Evolutionary conservation across 2,329 filamentous ascomycete species (phyloP).

Genomic region (Pezicula neosporulosa): DNA sequence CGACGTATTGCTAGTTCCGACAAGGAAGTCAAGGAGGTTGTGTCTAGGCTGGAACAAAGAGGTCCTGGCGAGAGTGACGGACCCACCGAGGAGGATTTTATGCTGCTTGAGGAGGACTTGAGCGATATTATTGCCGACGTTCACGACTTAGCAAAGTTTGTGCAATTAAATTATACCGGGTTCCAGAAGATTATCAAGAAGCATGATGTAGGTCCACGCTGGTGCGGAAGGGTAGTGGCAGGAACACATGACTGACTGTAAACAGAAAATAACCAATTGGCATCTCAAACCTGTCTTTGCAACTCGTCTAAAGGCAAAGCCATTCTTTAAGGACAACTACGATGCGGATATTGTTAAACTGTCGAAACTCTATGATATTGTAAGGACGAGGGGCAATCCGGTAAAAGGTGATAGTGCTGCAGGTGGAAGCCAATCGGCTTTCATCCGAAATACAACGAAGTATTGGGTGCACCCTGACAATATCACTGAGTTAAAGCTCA

Average conservation of each 20-base stretch:
- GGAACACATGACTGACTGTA: constrained; percentile 3
- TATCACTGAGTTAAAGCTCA: constrained; percentile 95
- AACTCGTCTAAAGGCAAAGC: constrained; percentile 87
- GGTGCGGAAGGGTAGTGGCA: not conserved
- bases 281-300: constrained; percentile 95
- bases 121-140: constrained; percentile 99
- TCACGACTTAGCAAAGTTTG: constrained; percentile 96
- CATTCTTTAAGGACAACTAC: constrained; percentile 99
- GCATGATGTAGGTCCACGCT: constrained; percentile 70
- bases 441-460: constrained; percentile 95
- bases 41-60: constrained; percentile 67
- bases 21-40: constrained; percentile 84
- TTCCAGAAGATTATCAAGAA: constrained; percentile 99
- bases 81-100: constrained; percentile 87
- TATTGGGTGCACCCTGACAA: constrained; percentile 99
- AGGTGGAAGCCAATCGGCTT: constrained; percentile 89
- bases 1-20: constrained; percentile 85
- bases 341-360: constrained; percentile 93
- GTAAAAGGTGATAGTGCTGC: constrained; percentile 89
- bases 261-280: constrained; percentile 89
- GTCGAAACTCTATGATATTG: constrained; percentile 91
- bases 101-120: constrained; percentile 88
- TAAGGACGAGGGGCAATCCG: constrained; percentile 88
- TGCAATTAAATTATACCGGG: constrained; percentile 96
- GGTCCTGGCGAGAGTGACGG: constrained; percentile 37